phyloP scores from a whole-genome alignment of 2,329 filamentous ascomycete genomes.

The Aspergillus felis region DNA sequence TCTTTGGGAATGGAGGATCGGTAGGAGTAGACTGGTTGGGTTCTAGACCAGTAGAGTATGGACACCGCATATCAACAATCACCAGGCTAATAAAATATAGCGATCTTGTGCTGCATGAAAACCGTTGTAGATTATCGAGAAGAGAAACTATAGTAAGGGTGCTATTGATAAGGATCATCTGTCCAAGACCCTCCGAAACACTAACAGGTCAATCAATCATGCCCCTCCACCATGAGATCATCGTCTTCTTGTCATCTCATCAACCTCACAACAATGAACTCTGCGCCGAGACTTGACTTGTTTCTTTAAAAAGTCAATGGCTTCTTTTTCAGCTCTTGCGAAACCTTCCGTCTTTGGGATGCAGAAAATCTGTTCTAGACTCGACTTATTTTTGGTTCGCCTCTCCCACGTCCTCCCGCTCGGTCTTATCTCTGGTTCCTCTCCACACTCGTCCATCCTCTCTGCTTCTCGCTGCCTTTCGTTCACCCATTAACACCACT shows the following conservation, averaged over 20 bases:
- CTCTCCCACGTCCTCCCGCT: conserved; percentile 2
- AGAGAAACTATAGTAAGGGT: neutral
- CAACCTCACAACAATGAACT: neutral
- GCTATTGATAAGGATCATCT: neutral
- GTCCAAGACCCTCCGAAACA: neutral
- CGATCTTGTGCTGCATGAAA: neutral
- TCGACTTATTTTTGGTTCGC: conserved; percentile 14
- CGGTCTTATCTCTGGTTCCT: neutral
- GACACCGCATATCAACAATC: neutral
- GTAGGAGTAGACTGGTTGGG: neutral
- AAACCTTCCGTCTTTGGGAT: neutral
- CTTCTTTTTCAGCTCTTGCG: neutral
- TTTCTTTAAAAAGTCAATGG: neutral
- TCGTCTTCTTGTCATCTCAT: neutral
- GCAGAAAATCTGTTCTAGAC: conserved; percentile 6
- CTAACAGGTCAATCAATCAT: neutral
- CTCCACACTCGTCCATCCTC: conserved; percentile 5
- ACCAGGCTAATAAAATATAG: neutral
- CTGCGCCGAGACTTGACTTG: neutral
- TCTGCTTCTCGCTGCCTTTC: neutral
- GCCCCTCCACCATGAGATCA: conserved; percentile 1
- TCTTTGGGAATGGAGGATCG: neutral
- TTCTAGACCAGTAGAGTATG: neutral
- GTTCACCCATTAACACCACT: neutral
- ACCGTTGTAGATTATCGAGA: neutral